Percentiles rank a stretch among this genome's conserved stretches.
Evolutionary conservation across 2,329 filamentous ascomycete species (phyloP).

Genomic region (Beauveria asiatica): DNA sequence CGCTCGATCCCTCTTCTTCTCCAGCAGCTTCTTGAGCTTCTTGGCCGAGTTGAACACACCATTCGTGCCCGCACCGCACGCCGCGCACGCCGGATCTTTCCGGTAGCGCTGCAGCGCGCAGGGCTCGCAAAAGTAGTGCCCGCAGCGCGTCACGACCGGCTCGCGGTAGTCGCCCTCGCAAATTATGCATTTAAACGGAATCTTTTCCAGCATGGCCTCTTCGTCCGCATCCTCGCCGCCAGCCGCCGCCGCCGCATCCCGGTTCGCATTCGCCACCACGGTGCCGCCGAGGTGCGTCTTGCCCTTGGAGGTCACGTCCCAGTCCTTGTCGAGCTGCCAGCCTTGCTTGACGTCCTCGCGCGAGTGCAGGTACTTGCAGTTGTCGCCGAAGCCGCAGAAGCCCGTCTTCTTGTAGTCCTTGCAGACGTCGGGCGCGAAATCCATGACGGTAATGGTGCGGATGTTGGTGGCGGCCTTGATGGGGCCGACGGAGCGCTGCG

Average conservation of each 20-base stretch:
- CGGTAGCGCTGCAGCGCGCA: slow-evolving; percentile 83
- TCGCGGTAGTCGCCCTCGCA: slow-evolving; percentile 70
- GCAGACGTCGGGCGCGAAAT: slow-evolving; percentile 88
- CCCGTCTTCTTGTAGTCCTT: slow-evolving; percentile 87
- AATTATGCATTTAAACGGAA: slow-evolving; percentile 84
- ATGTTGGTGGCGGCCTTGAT: slow-evolving; percentile 85
- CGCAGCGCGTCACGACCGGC: slow-evolving; percentile 81
- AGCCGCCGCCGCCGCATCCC: slow-evolving; percentile 23
- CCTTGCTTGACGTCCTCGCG: slow-evolving; percentile 79
- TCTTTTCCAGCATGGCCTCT: slow-evolving; percentile 66
- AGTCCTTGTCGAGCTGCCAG: slow-evolving; percentile 91
- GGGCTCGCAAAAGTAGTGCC: slow-evolving; percentile 90
- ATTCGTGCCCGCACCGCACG: slow-evolving; percentile 74
- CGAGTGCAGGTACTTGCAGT: slow-evolving; percentile 73
- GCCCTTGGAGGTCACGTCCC: slow-evolving; percentile 75
- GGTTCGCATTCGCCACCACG: slow-evolving; percentile 51
- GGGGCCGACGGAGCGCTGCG: slow-evolving; percentile 65
- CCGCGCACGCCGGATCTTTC: slow-evolving; percentile 78
- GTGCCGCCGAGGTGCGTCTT: slow-evolving; percentile 55
- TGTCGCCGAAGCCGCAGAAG: slow-evolving; percentile 44
- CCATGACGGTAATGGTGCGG: slow-evolving; percentile 79
- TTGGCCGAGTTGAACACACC: slow-evolving; percentile 88
- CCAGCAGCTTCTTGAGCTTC: slow-evolving; percentile 70
- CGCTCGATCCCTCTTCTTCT: slow-evolving; percentile 58
- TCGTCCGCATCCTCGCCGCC: slow-evolving; percentile 47